Percentiles rank a stretch among this genome's conserved stretches.
These are phyloP conservation scores for Nothophoma quercina DNA, from an alignment of 2,329 filamentous ascomycete species.

Conservation along the genomic window DNA sequence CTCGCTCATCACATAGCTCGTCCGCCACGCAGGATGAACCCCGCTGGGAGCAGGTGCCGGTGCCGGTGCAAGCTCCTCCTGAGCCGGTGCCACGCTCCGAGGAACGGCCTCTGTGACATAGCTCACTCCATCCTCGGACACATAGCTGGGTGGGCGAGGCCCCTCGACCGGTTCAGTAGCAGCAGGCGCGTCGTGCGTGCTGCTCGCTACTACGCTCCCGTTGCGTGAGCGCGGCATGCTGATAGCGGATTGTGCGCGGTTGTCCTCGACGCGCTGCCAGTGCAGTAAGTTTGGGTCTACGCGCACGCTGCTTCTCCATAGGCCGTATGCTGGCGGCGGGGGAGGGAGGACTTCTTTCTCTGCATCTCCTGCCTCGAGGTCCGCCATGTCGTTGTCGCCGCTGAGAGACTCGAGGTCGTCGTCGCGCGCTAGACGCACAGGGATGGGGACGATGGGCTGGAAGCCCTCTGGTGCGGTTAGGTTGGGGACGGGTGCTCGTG, in stretches of 20 bases:
- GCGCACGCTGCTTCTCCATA: slow-evolving; percentile 82
- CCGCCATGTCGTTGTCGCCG: slow-evolving; percentile 52
- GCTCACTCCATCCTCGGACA: slow-evolving; percentile 75
- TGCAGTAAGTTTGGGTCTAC: slow-evolving; percentile 83
- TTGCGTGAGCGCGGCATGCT: slow-evolving; percentile 6
- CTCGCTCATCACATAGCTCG: slow-evolving; percentile 42
- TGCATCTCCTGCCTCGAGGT: slow-evolving; percentile 17
- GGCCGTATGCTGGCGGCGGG: slow-evolving; percentile 81
- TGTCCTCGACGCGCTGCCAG: slow-evolving; percentile 69
- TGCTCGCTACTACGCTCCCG: not conserved
- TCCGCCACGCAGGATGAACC: slow-evolving; percentile 49
- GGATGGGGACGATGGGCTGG: slow-evolving; percentile 76
- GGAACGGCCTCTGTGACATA: slow-evolving; percentile 74
- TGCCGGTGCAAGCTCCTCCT: slow-evolving; percentile 23
- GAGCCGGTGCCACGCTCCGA: slow-evolving; percentile 28
- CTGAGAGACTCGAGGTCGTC: slow-evolving; percentile 74
- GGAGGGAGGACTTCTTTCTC: slow-evolving; percentile 33
- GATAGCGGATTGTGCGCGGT: slow-evolving; percentile 3
- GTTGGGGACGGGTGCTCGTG: slow-evolving; percentile 52
- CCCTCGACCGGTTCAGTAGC: slow-evolving; percentile 12
- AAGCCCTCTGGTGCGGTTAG: slow-evolving; percentile 69
- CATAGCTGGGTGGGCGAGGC: slow-evolving; percentile 75
- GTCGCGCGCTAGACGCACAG: slow-evolving; percentile 76
- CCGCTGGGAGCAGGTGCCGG: slow-evolving; percentile 39
- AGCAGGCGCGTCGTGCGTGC: not conserved